phyloP scores from a whole-genome alignment of 345 rosid genomes.

The Arabis alpina region DNA sequence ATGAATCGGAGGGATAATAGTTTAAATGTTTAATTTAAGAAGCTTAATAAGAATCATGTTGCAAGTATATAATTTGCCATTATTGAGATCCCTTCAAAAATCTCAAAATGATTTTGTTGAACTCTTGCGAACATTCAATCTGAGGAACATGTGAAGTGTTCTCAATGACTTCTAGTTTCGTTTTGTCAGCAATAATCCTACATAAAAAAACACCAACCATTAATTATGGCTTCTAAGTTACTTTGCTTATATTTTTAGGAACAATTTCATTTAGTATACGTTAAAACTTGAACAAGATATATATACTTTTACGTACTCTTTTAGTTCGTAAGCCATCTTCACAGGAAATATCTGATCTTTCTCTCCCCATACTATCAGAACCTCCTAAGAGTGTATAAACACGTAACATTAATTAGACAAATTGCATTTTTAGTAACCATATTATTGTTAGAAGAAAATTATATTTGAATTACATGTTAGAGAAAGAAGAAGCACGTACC shows the following conservation, averaged over 20 bases:
- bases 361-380: constrained; percentile 82
- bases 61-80: neutral
- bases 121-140: constrained; percentile 56
- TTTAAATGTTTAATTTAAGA: neutral
- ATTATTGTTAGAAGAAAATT: neutral
- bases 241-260: neutral
- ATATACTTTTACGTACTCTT: constrained; percentile 49
- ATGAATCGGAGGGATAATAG: too few relatives aligned
- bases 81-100: constrained; percentile 49
- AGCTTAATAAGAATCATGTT: constrained; percentile 20
- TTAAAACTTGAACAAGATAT: neutral
- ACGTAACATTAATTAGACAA: neutral
- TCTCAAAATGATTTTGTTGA: constrained; percentile 54
- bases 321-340: constrained; percentile 77
- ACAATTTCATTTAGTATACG: neutral
- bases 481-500: constrained; percentile 43
- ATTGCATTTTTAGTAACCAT: neutral
- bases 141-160: constrained; percentile 84
- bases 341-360: constrained; percentile 78
- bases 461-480: neutral
- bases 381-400: constrained; percentile 52
- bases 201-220: constrained; percentile 20
- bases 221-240: neutral
- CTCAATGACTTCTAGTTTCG: constrained; percentile 61
- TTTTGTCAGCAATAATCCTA: constrained; percentile 76